Evolutionary conservation across 139 green algal genomes (phyloP).

Genomic region (Chlamydomonas urium): DNA sequence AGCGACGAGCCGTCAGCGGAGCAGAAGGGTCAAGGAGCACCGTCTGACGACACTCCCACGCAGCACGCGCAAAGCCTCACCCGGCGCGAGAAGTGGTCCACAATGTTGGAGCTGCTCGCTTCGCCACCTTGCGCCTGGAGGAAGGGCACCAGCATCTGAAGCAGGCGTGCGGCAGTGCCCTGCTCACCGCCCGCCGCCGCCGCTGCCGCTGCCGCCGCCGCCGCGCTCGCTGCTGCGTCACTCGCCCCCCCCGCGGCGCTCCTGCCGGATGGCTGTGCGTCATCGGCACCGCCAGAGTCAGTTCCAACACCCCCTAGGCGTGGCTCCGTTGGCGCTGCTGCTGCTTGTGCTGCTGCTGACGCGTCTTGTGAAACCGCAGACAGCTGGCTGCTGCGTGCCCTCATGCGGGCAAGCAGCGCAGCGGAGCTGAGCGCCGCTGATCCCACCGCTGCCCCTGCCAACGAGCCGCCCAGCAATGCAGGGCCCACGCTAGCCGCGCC

Average conservation of each 20-base stretch:
- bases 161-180: too few species aligned
- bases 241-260: background rate
- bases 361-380: background rate
- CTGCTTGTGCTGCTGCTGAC: background rate
- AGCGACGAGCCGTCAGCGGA: background rate
- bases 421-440: background rate
- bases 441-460: background rate
- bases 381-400: background rate
- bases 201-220: background rate
- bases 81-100: background rate
- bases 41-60: background rate
- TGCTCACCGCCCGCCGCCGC: too few species aligned
- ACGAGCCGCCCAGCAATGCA: background rate
- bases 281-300: background rate
- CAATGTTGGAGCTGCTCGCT: too few species aligned
- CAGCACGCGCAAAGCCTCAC: background rate
- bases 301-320: background rate
- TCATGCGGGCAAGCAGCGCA: constrained; percentile 25
- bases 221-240: too few species aligned
- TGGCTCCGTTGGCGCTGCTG: background rate
- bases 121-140: too few species aligned
- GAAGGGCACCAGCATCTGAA: too few species aligned
- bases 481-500: background rate
- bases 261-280: background rate
- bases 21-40: background rate